Base-by-base conservation (phyloP, 75 land plant species). In the Pseudotsuga menziesii region DNA sequence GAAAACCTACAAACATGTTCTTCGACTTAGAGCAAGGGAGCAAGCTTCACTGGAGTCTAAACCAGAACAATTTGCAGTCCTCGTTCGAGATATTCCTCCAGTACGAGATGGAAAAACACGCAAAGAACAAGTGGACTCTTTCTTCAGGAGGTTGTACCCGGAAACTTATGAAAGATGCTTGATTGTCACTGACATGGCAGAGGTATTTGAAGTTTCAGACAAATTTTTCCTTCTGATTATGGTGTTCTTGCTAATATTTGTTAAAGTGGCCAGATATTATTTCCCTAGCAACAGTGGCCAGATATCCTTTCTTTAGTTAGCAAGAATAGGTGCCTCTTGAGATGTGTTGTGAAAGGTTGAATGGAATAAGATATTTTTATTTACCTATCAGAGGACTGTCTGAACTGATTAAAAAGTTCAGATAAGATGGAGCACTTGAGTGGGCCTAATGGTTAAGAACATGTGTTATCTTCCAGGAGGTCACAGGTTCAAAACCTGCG, bases 61-160 rank as follows among this genome's bases (percentile, higher is more conserved):
- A 59, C 86, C 91, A 15, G 93, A 97, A 39, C 94, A 92, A 57
- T 94, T 80, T 61, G 79, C 91, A 22, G 76, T 87, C 39, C 83
- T 97, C 26, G 97, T 92, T 3, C 83, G 95, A 75, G 97, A 97
- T 79, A 85, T 97, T 48, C 99, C 99, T 55, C 66, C 75, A 12
- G 74, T 75, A 39, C 66, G 83, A 61, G 17, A 56, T 52, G 89
- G 79, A 20, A 80, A 84, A 81, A 82, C 91, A 22, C 61, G 85
- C 41, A 85, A 92, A 26, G 94, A 94, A 9, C 93, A 92, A 64
- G 95, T 97, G 16, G 93, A 97, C 73, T 70, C 87, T 0, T 97
- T 84, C 80, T 94, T 97, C 78, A 84, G 82, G 73, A 55, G 81
- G 19, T 80, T 97, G 7, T 91, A 97, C 78, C 99, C 99, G 0